Evolutionary conservation across 169 alveolate genomes (phyloP).

Genomic region (Perkinsus olseni): DNA sequence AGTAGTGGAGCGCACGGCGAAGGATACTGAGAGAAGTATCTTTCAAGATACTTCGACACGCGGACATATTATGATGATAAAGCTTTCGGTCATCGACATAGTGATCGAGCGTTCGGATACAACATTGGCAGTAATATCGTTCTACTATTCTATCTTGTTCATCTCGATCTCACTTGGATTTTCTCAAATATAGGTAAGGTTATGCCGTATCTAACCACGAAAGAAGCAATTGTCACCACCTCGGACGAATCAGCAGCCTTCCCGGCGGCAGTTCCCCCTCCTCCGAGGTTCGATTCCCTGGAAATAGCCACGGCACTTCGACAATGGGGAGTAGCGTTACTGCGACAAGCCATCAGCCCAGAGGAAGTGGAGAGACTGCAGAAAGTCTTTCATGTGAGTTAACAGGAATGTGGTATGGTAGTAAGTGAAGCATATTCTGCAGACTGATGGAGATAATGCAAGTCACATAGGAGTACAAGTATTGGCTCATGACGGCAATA

Average conservation of each 20-base stretch:
- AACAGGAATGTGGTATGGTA: too few relatives aligned
- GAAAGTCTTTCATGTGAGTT: background rate
- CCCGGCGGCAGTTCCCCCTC: background rate
- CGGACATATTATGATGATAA: background rate
- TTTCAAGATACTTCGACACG: background rate
- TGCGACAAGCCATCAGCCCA: background rate
- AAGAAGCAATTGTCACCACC: background rate
- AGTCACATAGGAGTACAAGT: background rate
- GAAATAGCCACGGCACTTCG: background rate
- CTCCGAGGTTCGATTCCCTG: background rate
- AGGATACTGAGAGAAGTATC: background rate
- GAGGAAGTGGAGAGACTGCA: background rate
- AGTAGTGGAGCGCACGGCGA: background rate
- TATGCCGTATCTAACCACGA: background rate
- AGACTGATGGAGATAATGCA: background rate
- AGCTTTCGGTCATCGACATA: background rate
- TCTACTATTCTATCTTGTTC: too few relatives aligned
- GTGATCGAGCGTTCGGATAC: background rate
- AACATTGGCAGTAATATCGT: background rate
- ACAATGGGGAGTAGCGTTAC: background rate
- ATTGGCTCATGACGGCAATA: background rate
- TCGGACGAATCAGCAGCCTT: background rate
- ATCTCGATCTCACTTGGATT: too few relatives aligned
- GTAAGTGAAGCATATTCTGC: too few relatives aligned
- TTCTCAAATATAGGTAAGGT: background rate